Percentiles rank a stretch among this genome's conserved stretches.
Conservation (phyloP, 768 basidiomycete species). For the Daedaleopsis sinensis region DNA sequence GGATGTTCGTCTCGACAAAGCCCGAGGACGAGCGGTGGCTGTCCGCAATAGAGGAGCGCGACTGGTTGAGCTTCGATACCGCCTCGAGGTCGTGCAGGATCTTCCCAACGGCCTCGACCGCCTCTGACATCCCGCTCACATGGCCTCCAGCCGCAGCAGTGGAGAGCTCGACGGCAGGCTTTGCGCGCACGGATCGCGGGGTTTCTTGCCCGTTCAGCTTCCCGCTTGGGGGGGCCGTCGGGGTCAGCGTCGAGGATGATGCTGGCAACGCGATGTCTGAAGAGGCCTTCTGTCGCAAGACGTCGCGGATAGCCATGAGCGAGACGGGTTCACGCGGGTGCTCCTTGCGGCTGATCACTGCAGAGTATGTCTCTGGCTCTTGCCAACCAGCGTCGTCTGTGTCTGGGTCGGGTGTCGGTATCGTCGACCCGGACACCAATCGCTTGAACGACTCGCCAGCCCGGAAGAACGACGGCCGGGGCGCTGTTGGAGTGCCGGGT, state of each 20-base stretch:
- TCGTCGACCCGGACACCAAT: conserved; percentile 42
- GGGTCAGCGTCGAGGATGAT: conserved; percentile 24
- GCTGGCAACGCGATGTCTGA: conserved; percentile 31
- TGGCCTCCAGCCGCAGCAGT: conserved; percentile 54
- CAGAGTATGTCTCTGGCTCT: conserved; percentile 61
- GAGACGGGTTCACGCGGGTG: conserved; percentile 62
- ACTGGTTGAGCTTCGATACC: conserved; percentile 27
- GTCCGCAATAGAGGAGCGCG: conserved; percentile 20
- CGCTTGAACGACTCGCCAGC: conserved; percentile 51
- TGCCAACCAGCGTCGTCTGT: conserved; percentile 59
- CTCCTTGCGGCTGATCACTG: conserved; percentile 64
- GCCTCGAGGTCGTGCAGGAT: conserved; percentile 49
- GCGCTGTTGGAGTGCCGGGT: conserved; percentile 25
- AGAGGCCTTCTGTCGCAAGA: conserved; percentile 56
- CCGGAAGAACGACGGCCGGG: conserved; percentile 52
- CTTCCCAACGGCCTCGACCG: conserved; percentile 44
- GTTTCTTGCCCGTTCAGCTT: conserved; percentile 18
- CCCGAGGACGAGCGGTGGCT: conserved; percentile 24
- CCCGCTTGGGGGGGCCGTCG: conserved; percentile 22
- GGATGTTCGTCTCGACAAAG: conserved; percentile 41
- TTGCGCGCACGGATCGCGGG: conserved; percentile 53
- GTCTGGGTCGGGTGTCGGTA: conserved; percentile 58
- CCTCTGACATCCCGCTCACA: conserved; percentile 41
- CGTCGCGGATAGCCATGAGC: conserved; percentile 58
- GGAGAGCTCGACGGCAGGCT: conserved; percentile 59